Percentiles rank a stretch among this genome's conserved stretches.
Conservation (phyloP, 192 early-diverging fungal species). For the Entomortierella lignicola region DNA sequence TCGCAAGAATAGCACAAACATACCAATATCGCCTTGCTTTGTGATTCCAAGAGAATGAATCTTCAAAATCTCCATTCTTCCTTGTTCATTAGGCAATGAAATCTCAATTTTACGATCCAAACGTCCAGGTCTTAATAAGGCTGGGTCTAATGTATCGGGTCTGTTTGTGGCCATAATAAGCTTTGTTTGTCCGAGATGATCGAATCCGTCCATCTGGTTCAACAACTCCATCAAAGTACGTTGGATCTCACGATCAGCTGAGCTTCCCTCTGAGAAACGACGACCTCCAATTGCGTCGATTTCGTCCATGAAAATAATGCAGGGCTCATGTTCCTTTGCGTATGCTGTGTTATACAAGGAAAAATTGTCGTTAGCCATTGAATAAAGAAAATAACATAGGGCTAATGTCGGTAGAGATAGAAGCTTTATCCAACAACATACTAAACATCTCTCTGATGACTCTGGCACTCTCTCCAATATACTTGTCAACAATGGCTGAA, state of each 20-base stretch:
- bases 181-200: conserved; percentile 97
- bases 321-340: conserved; percentile 98
- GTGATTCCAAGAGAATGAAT: conserved; percentile 94
- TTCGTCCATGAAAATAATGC: conserved; percentile 99
- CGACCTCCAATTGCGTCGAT: conserved; percentile 99
- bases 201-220: conserved; percentile 99
- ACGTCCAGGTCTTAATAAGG: conserved; percentile 93
- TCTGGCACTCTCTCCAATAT: conserved; percentile 98
- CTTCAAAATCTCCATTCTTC: conserved; percentile 95
- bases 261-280: conserved; percentile 98
- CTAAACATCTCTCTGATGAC: conserved; percentile 99
- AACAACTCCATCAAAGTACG: conserved; percentile 98
- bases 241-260: conserved; percentile 99
- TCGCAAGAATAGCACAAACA: background rate
- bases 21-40: conserved; percentile 96
- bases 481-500: conserved; percentile 99
- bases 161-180: conserved; percentile 99
- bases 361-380: too few relatives aligned
- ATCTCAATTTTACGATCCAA: conserved; percentile 99
- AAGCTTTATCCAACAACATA: conserved; percentile 28
- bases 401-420: too few relatives aligned
- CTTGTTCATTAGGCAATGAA: conserved; percentile 98
- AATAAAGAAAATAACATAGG: too few relatives aligned
- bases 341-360: conserved; percentile 65
- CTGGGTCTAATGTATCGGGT: conserved; percentile 98